Evolutionary conservation across 345 rosid genomes (phyloP), one percentile per base, ranked within the genome.

Genomic region (Hirschfeldia incana): DNA sequence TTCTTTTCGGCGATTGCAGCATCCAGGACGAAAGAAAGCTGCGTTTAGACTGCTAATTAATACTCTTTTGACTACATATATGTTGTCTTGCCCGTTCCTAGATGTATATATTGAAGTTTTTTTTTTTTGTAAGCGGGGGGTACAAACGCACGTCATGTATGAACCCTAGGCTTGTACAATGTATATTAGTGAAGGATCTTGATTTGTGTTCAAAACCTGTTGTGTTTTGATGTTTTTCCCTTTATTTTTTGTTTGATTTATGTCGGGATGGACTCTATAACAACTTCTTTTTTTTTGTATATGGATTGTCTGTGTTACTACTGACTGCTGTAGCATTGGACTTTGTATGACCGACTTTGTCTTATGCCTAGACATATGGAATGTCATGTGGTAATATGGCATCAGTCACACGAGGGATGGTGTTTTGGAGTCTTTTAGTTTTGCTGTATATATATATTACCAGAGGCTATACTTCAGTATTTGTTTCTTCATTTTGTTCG

Each of bases 1-100:
- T 44, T 92, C 26, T 89, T 92, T 64, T 53, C 85, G 1, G 8
- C 80, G 15, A 51, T 63, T 33, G 82, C 62, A 37, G 76, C 83
- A 11, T 63, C 83, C 0, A 75, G 66, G 11, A 36, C 37, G 7
- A 79, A 61, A 80, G 67, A 33, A 49, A 37, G 67, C 34, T 79
- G 39, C 27, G 70, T 33, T 67, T 73, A 67, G 78, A 28, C 27
- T 60, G 71, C 21, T 21, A 2, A 4, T 37, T 36, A 65, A 34
- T 28, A 37, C 44, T 60, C 67, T 33, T 30, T n/a, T 78, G 78
- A 70, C 79, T 51, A 39, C 13, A 4, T 62, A 29, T 61, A 30
- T 62, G 16, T 67, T 67, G 6, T 68, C 61, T 21, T 21, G 21
- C 21, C 49, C 49, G 68, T 16, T 67, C 46, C 17, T 49, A 13